These are phyloP conservation scores for Zalaria sp. DNA, from an alignment of 2,329 filamentous ascomycete genomes.

Conservation along the genomic window DNA sequence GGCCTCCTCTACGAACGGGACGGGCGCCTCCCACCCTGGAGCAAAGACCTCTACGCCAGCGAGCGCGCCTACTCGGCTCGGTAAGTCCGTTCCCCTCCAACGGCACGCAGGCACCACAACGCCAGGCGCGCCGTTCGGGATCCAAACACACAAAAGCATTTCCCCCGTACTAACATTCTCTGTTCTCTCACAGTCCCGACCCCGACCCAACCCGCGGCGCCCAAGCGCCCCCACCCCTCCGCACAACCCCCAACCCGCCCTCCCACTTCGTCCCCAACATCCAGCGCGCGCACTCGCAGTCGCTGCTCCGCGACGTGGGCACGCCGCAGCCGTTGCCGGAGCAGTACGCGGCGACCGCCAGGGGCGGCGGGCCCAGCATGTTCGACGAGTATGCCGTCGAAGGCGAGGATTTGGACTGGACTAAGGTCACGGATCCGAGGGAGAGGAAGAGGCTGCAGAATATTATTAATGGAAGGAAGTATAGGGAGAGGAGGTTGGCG, in stretches of 20 bases:
- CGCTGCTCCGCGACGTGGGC: not conserved
- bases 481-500: slow-evolving; percentile 20
- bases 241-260: slow-evolving; percentile 1
- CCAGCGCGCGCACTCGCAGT: slow-evolving; percentile 3
- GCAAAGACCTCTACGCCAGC: slow-evolving; percentile 49
- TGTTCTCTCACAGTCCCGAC: not conserved
- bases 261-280: slow-evolving; percentile 7
- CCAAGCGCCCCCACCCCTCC: not conserved
- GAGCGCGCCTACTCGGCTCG: slow-evolving; percentile 22
- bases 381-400: slow-evolving; percentile 19
- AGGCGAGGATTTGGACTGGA: slow-evolving; percentile 25
- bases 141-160: slow-evolving; percentile 8
- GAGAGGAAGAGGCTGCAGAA: slow-evolving; percentile 23
- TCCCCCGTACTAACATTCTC: slow-evolving; percentile 7
- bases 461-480: slow-evolving; percentile 25
- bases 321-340: slow-evolving; percentile 1
- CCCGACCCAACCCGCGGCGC: slow-evolving; percentile 1
- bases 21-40: slow-evolving; percentile 67
- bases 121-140: not conserved
- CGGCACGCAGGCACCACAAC: not conserved
- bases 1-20: slow-evolving; percentile 80
- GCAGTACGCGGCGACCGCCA: slow-evolving; percentile 7
- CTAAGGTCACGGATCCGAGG: slow-evolving; percentile 21
- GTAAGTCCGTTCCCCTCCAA: slow-evolving; percentile 2
- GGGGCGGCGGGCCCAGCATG: slow-evolving; percentile 8